Conservation (phyloP, 1,284 basidiomycete species). For the Cryptococcus sp. region DNA sequence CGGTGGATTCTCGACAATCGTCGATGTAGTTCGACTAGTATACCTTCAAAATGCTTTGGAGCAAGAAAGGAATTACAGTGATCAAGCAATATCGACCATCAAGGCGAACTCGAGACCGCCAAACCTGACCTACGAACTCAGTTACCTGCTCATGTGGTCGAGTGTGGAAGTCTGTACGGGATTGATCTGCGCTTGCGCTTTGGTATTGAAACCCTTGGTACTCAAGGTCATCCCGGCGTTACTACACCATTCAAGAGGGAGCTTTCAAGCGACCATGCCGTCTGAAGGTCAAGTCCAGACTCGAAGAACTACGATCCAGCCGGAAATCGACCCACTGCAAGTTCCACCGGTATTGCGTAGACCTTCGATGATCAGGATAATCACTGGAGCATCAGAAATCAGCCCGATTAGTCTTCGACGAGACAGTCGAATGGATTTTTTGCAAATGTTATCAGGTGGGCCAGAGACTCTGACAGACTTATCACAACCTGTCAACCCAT, state of each 20-base stretch:
- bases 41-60: constrained; percentile 41
- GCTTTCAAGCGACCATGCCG: background rate
- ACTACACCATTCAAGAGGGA: constrained; percentile 3
- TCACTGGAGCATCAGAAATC: background rate
- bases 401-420: background rate
- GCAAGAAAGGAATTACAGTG: constrained; percentile 11
- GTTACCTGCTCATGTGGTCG: constrained; percentile 44
- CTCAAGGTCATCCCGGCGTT: constrained; percentile 29
- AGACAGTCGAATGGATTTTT: constrained; percentile 24
- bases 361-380: background rate
- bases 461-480: background rate
- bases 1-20: constrained; percentile 43
- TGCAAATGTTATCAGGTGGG: constrained; percentile 30
- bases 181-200: constrained; percentile 39
- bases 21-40: constrained; percentile 44
- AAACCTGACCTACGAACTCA: constrained; percentile 39
- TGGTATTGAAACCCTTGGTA: constrained; percentile 46
- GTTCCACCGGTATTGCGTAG: background rate
- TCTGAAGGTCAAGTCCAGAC: background rate
- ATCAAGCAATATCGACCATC: constrained; percentile 1
- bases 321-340: background rate
- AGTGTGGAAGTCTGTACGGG: constrained; percentile 44
- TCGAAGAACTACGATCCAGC: background rate
- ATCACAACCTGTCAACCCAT: background rate
- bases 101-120: constrained; percentile 11